phyloP scores from a whole-genome alignment of 1,284 basidiomycete species.

The Mycena sp. region DNA sequence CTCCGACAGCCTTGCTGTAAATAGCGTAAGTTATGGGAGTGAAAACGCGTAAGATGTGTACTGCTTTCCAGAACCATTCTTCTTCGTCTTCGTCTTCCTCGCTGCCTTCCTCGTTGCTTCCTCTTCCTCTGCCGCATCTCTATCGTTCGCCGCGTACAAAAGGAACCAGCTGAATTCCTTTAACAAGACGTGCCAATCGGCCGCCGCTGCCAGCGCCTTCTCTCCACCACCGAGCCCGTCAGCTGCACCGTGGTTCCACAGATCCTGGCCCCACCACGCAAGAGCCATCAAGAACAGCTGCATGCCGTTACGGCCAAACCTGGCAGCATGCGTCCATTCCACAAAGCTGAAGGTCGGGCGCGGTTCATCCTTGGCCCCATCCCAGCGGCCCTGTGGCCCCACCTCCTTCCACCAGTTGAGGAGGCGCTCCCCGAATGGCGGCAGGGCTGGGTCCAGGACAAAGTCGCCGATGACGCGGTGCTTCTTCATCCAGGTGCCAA shows the following conservation, averaged over 20 bases:
- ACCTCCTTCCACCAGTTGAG: background rate
- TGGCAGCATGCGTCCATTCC: background rate
- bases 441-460: background rate
- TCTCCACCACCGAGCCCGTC: slow-evolving; percentile 12
- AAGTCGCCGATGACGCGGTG: background rate
- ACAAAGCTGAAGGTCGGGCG: background rate
- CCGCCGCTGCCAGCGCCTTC: background rate
- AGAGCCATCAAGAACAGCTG: background rate
- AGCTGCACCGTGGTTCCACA: background rate
- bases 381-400: background rate
- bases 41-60: too few relatives aligned
- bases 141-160: too few relatives aligned
- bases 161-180: too few relatives aligned
- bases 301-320: background rate
- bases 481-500: slow-evolving; percentile 13
- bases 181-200: background rate
- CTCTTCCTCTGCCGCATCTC: too few relatives aligned
- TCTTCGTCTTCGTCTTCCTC: too few relatives aligned
- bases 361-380: too few relatives aligned
- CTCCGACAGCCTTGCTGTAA: too few relatives aligned
- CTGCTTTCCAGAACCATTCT: too few relatives aligned
- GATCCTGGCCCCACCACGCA: slow-evolving; percentile 15
- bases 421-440: background rate
- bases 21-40: too few relatives aligned
- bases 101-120: too few relatives aligned